Evolutionary conservation across 805 yeast genomes (phyloP).

Genomic region (Ogataea corticis): DNA sequence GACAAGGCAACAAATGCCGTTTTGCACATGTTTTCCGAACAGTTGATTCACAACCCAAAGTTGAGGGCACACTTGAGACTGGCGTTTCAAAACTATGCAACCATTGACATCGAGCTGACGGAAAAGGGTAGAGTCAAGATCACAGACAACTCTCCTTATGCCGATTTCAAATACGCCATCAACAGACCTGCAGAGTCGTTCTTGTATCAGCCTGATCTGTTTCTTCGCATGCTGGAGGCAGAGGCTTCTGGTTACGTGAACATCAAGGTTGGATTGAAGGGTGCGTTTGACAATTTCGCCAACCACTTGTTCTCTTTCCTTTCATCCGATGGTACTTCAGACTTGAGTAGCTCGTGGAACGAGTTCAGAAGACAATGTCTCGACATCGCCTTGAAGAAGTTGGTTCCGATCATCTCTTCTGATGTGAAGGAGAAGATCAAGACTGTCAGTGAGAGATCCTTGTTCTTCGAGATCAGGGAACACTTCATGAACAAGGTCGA

Average conservation of each 20-base stretch:
- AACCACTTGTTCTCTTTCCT: conserved; percentile 55
- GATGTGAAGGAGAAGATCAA: conserved; percentile 83
- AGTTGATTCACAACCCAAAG: conserved; percentile 76
- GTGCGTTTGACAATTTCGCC: conserved; percentile 41
- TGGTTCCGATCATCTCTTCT: conserved; percentile 65
- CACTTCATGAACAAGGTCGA: conserved; percentile 71
- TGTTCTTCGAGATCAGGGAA: conserved; percentile 69
- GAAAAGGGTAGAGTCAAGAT: conserved; percentile 81
- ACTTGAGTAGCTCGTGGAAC: conserved; percentile 79
- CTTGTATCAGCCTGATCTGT: conserved; percentile 72
- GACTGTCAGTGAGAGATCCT: conserved; percentile 68
- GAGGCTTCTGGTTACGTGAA: conserved; percentile 74
- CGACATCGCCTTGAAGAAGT: conserved; percentile 62
- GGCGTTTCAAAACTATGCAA: conserved; percentile 63
- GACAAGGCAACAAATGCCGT: conserved; percentile 67
- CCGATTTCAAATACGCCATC: conserved; percentile 87
- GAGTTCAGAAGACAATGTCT: conserved; percentile 66
- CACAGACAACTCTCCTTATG: conserved; percentile 76
- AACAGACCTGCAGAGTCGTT: conserved; percentile 80
- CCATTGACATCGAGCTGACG: conserved; percentile 72
- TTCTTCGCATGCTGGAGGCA: conserved; percentile 88
- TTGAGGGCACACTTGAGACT: conserved; percentile 69
- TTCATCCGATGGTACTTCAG: conserved; percentile 78
- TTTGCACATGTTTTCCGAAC: conserved; percentile 73
- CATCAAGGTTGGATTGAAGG: conserved; percentile 59